These are phyloP conservation scores for Xylaria multiplex DNA, from an alignment of 2,329 filamentous ascomycete genomes.

Conservation along the genomic window DNA sequence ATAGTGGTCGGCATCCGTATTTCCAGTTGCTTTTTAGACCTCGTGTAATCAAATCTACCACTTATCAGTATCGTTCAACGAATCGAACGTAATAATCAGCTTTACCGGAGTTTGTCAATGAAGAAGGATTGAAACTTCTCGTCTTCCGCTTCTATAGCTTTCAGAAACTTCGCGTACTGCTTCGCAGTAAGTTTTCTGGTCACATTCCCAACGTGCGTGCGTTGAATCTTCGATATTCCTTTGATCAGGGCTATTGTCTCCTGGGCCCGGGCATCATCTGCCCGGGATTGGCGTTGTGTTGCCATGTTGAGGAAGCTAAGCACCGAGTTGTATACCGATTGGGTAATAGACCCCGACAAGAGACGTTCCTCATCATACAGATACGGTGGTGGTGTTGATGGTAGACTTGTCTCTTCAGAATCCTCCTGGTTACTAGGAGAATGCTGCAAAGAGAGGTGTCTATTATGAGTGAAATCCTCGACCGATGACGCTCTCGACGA, in stretches of 20 bases:
- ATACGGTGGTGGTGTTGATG: not conserved
- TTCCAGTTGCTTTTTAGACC: constrained; percentile 1
- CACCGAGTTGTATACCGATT: not conserved
- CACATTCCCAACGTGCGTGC: not conserved
- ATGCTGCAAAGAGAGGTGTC: not conserved
- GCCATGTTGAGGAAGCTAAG: not conserved
- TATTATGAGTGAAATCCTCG: no score
- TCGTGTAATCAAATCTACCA: constrained; percentile 4
- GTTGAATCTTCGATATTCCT: not conserved
- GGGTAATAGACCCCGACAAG: not conserved
- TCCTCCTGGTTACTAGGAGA: not conserved
- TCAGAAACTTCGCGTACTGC: not conserved
- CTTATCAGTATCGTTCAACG: not conserved
- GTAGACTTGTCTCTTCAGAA: not conserved
- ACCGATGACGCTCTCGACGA: no score
- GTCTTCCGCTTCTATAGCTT: not conserved
- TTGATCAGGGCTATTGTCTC: not conserved
- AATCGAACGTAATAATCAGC: not conserved
- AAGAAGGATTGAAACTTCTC: not conserved
- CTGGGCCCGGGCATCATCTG: not conserved
- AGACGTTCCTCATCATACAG: not conserved
- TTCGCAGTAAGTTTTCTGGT: not conserved
- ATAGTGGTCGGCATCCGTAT: not conserved
- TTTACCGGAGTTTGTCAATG: not conserved
- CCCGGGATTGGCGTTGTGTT: not conserved